Base-by-base conservation (phyloP, 306 rosid genomes). In the Adenanthera pavonina region DNA sequence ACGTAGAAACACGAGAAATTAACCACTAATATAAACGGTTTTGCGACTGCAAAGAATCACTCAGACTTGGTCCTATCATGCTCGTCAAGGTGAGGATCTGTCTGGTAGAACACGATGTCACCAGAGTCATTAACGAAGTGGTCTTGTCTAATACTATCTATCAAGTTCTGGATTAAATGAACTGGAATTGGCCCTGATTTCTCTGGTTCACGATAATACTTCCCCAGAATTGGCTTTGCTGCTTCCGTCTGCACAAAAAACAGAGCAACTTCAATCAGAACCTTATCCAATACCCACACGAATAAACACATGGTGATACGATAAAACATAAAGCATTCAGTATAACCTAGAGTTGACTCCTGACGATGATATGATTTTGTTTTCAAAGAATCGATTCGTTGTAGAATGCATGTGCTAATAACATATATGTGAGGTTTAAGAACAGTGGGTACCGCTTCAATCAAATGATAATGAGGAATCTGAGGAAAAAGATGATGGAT, bases 401-500 rank as follows among this genome's bases (percentile, higher is more conserved):
- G 33, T 7, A 25, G 25, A 30, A 33, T 1, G 69, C 43, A 35
- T 15, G 19, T 15, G 7, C 8, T 19, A 59, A 59, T n/a, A 56
- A 16, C 8, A 36, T 14, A 15, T 20, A 57, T 57, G 3, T 56
- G 16, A 19, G 38, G 46, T 46, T 11, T 16, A 16, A 53, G 51
- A 8, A 61, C 16, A 52, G 33, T 33, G 30, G 5, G 10, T 89
- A 95, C 99, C 78, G 99, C 99, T 92, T 95, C 97, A 0, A 91
- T 86, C 13, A 95, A 87, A 74, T 95, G 96, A 57, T 95, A 95
- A 82, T 95, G 99, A 15, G 99, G 99, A 82, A 95, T 95, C 74
- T 95, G 99, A 66, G 99, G 99, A 73, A 95, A 95, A 74, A 95
- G 97, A 86, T 95, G 99, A 74, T 95, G 99, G 5, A 95, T 88